These are phyloP conservation scores for Vishniacozyma victoriae DNA, from an alignment of 768 basidiomycete species.

Conservation along the genomic window DNA sequence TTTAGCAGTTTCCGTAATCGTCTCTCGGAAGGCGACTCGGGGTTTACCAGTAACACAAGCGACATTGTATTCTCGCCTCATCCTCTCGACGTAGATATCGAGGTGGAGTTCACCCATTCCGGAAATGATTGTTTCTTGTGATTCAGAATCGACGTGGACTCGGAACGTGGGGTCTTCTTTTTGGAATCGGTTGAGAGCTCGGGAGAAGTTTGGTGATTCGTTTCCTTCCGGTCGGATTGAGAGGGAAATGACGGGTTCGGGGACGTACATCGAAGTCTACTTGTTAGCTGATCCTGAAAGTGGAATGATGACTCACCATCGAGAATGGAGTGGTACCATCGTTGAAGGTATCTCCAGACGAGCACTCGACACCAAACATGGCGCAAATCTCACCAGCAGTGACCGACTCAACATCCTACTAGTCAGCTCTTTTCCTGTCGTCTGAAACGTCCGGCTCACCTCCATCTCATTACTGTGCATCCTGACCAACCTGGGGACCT, in stretches of 20 bases:
- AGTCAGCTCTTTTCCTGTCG: neutral
- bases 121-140: conserved; percentile 98
- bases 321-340: conserved; percentile 84
- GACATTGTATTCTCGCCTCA: conserved; percentile 95
- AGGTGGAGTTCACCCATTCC: conserved; percentile 99
- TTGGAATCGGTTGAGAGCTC: conserved; percentile 93
- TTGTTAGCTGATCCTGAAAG: neutral
- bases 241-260: conserved; percentile 95
- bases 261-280: conserved; percentile 96
- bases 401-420: conserved; percentile 80
- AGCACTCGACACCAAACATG: conserved; percentile 97
- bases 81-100: conserved; percentile 98
- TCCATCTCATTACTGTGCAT: conserved; percentile 99
- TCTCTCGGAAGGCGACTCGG: conserved; percentile 93
- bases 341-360: conserved; percentile 94
- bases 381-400: conserved; percentile 99
- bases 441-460: conserved; percentile 53
- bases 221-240: conserved; percentile 84
- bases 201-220: conserved; percentile 93
- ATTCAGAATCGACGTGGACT: conserved; percentile 88
- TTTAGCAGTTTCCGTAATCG: conserved; percentile 71
- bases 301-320: conserved; percentile 64
- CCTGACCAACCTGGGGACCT: conserved; percentile 88
- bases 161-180: conserved; percentile 99
- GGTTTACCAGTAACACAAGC: conserved; percentile 91